Conservation (phyloP, 352 stramenopile species). For the Globisporangium apiculatum region DNA sequence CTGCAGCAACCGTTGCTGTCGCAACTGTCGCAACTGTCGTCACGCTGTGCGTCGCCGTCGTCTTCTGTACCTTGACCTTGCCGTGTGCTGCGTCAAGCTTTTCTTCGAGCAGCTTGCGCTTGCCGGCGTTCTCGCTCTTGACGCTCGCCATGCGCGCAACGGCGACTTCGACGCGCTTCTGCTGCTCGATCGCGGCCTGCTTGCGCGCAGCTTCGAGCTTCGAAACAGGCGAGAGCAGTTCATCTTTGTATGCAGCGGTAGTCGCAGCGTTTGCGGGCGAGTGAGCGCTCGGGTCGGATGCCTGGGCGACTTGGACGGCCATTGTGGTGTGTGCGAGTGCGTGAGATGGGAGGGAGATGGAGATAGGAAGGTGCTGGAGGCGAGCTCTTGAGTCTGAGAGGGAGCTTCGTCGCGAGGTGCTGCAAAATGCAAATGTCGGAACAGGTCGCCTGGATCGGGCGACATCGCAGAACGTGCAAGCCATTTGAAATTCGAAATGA, state of each 20-base stretch:
- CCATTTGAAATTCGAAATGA: no score
- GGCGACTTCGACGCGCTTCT: slow-evolving; percentile 55
- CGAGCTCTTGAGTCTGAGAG: no score
- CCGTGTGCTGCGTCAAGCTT: slow-evolving; percentile 28
- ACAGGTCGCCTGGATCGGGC: no score
- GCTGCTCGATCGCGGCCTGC: slow-evolving; percentile 52
- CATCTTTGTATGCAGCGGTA: slow-evolving; percentile 29
- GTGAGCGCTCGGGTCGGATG: slow-evolving; percentile 27
- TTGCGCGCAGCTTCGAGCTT: slow-evolving; percentile 67
- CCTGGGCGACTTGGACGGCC: slow-evolving; percentile 58
- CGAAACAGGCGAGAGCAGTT: slow-evolving; percentile 57
- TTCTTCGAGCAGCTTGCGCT: slow-evolving; percentile 50
- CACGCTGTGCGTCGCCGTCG: slow-evolving; percentile 20
- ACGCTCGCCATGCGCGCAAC: slow-evolving; percentile 38
- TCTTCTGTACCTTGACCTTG: slow-evolving; percentile 44
- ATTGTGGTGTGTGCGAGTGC: slow-evolving; percentile 15
- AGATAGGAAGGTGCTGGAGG: no score
- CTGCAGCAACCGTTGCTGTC: background rate
- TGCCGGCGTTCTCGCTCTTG: slow-evolving; percentile 49
- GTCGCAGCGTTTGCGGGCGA: slow-evolving; percentile 14
- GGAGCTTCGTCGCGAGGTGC: no score
- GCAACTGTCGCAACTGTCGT: slow-evolving; percentile 6
- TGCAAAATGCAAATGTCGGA: no score
- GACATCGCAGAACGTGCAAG: no score
- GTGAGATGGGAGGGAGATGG: no score